Conservation (phyloP, 148 eudicot species). For the Spergularia marina region DNA sequence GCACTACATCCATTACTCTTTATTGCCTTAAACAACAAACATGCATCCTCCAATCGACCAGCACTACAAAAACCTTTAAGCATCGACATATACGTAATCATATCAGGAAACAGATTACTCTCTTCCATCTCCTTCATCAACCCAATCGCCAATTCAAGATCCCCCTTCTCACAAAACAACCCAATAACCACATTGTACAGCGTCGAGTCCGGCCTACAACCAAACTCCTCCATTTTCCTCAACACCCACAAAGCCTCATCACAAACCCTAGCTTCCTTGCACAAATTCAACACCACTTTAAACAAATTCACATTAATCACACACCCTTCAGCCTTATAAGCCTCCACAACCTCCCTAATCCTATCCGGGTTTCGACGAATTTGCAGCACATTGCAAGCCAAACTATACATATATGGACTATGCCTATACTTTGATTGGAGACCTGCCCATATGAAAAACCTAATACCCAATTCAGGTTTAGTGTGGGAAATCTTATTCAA, state of each 20-base stretch:
- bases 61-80: slow-evolving; percentile 60
- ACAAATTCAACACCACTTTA: slow-evolving; percentile 66
- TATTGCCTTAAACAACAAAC: slow-evolving; percentile 59
- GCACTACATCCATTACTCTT: slow-evolving; percentile 52
- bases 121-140: slow-evolving; percentile 60
- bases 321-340: slow-evolving; percentile 49
- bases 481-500: slow-evolving; percentile 40
- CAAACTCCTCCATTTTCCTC: slow-evolving; percentile 66
- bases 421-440: slow-evolving; percentile 56
- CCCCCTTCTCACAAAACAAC: slow-evolving; percentile 54
- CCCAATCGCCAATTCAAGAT: slow-evolving; percentile 37
- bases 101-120: slow-evolving; percentile 52
- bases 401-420: slow-evolving; percentile 46
- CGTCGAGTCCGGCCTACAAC: slow-evolving; percentile 60
- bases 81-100: slow-evolving; percentile 60
- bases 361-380: slow-evolving; percentile 37
- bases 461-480: slow-evolving; percentile 58
- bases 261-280: slow-evolving; percentile 57
- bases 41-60: slow-evolving; percentile 68
- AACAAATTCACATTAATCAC: slow-evolving; percentile 48
- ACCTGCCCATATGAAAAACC: slow-evolving; percentile 88
- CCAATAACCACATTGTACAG: slow-evolving; percentile 67
- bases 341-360: slow-evolving; percentile 49
- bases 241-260: slow-evolving; percentile 70
- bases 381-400: slow-evolving; percentile 53